These are phyloP conservation scores for Termitomyces sp. DNA, from an alignment of 768 basidiomycete species.

Conservation along the genomic window DNA sequence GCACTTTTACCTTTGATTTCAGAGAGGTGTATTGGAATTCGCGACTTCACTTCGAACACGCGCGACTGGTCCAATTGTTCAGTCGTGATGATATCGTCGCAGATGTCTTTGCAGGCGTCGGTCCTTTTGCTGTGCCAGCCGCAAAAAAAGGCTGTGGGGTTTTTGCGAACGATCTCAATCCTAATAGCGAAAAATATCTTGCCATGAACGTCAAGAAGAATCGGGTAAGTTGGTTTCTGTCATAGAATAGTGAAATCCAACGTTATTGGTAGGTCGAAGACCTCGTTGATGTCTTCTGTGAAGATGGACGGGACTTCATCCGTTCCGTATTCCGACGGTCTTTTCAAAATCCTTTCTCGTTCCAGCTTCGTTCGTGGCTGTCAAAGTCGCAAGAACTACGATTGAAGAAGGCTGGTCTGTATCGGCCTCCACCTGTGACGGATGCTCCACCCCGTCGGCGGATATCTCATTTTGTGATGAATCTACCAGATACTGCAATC, in stretches of 20 bases:
- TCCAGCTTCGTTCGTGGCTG: slow-evolving; percentile 42
- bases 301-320: slow-evolving; percentile 89
- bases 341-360: slow-evolving; percentile 63
- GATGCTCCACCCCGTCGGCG: slow-evolving; percentile 34
- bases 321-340: slow-evolving; percentile 44
- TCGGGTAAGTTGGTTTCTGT: slow-evolving; percentile 44
- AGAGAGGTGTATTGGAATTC: slow-evolving; percentile 98
- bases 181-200: slow-evolving; percentile 77
- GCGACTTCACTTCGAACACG: slow-evolving; percentile 86
- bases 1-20: slow-evolving; percentile 91
- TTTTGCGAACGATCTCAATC: slow-evolving; percentile 92
- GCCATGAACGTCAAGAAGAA: slow-evolving; percentile 68
- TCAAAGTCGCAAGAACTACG: slow-evolving; percentile 40
- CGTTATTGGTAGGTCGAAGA: slow-evolving; percentile 50
- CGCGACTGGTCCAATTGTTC: slow-evolving; percentile 74
- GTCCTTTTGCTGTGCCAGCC: slow-evolving; percentile 92
- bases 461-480: slow-evolving; percentile 94
- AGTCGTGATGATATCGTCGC: slow-evolving; percentile 73
- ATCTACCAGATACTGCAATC: slow-evolving; percentile 89
- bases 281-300: slow-evolving; percentile 65
- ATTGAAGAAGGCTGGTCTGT: slow-evolving; percentile 16
- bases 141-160: slow-evolving; percentile 89
- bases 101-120: slow-evolving; percentile 96
- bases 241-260: slow-evolving; percentile 3
- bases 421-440: neutral